phyloP scores from a whole-genome alignment of 2,329 filamentous ascomycete species.

The Sporothrix variecibatus region DNA sequence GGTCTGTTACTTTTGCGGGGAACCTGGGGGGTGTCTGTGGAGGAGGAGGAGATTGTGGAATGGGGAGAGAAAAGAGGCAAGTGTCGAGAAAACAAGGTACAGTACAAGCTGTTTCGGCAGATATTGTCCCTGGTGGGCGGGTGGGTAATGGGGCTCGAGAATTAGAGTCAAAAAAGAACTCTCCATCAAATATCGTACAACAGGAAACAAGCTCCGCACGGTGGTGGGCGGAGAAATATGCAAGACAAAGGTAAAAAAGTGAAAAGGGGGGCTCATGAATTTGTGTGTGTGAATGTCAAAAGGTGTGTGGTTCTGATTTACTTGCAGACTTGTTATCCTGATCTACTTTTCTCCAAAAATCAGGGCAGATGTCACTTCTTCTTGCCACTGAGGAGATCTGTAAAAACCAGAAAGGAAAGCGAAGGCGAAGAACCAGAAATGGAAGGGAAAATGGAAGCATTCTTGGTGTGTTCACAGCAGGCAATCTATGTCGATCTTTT shows the following conservation, averaged over 20 bases:
- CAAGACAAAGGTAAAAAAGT: neutral
- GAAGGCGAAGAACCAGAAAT: neutral
- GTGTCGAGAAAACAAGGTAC: neutral
- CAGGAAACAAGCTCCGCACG: neutral
- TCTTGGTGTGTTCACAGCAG: neutral
- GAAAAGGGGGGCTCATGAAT: neutral
- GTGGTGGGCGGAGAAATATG: neutral
- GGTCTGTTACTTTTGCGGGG: neutral
- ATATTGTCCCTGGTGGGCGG: neutral
- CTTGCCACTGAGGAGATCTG: neutral
- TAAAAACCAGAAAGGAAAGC: neutral
- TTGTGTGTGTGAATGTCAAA: neutral
- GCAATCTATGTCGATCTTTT: neutral
- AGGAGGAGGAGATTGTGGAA: neutral
- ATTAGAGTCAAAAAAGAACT: neutral
- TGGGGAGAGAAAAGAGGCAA: too few species aligned
- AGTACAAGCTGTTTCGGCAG: slow-evolving; percentile 5
- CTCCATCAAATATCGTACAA: neutral
- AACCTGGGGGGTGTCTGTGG: neutral
- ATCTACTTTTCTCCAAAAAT: neutral
- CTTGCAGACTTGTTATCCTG: neutral
- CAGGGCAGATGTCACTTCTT: neutral
- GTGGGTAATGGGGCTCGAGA: neutral
- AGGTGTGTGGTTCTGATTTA: neutral
- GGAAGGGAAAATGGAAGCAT: neutral